Conservation (phyloP, 1,139 yeast genomes). For the Saccharomycopsis crataegensis region DNA sequence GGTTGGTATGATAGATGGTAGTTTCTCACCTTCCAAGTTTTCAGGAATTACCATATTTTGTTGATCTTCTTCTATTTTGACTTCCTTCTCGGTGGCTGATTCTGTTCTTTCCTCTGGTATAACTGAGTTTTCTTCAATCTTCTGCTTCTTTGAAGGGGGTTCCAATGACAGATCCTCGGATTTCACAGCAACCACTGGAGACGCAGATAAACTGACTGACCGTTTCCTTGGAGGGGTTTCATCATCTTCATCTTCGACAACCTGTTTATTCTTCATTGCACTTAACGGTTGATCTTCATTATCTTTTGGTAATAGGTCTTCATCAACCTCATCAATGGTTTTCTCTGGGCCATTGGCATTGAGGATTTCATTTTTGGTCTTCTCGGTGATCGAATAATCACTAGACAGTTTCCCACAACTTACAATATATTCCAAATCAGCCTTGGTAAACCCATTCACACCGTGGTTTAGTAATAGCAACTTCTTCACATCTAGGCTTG, state of each 20-base stretch:
- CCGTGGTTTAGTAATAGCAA: constrained; percentile 25
- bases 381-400: constrained; percentile 12
- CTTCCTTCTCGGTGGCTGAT: not conserved
- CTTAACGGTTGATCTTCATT: constrained; percentile 5
- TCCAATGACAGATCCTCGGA: not conserved
- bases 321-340: constrained; percentile 1
- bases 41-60: not conserved
- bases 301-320: not conserved
- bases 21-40: not conserved
- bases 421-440: constrained; percentile 9
- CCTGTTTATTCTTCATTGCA: constrained; percentile 3
- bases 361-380: constrained; percentile 1
- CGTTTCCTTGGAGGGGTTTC: not conserved
- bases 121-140: not conserved
- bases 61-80: not conserved
- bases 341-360: not conserved
- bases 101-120: not conserved
- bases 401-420: constrained; percentile 2
- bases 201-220: not conserved
- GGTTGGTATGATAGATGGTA: not conserved
- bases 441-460: constrained; percentile 5
- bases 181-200: constrained; percentile 9
- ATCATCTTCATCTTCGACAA: constrained; percentile 1
- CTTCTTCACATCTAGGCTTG: constrained; percentile 4
- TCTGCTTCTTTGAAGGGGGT: not conserved